Evolutionary conservation across 257 asterid species (phyloP).

Genomic region (Hygrophila difformis): DNA sequence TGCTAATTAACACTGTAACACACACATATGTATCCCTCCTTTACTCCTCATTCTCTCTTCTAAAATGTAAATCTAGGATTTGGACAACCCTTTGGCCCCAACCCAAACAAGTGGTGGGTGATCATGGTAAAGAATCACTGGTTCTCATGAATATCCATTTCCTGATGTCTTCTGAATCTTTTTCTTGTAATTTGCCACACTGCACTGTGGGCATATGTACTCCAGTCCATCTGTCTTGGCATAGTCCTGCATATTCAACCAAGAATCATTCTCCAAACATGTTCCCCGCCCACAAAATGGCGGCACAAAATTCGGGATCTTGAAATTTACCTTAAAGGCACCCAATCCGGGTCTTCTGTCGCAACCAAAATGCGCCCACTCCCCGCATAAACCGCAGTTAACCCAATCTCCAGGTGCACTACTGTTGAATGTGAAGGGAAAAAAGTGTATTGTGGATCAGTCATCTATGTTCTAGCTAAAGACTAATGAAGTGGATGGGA

Average conservation of each 20-base stretch:
- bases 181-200: constrained; percentile 76
- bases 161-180: constrained; percentile 55
- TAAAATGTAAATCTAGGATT: background rate
- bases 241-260: constrained; percentile 55
- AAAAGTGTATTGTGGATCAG: constrained; percentile 7
- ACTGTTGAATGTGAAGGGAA: constrained; percentile 49
- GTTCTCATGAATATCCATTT: constrained; percentile 61
- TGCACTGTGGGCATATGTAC: constrained; percentile 98
- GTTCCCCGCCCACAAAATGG: background rate
- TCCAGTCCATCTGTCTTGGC: constrained; percentile 99
- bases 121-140: constrained; percentile 6
- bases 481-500: too few relatives aligned
- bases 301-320: background rate
- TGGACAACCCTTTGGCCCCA: constrained; percentile 9
- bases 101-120: constrained; percentile 6
- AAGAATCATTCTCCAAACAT: background rate
- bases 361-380: constrained; percentile 99
- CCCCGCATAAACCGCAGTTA: constrained; percentile 95
- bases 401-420: constrained; percentile 99
- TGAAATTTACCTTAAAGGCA: constrained; percentile 66
- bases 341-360: constrained; percentile 96
- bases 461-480: background rate
- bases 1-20: too few relatives aligned
- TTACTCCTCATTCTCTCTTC: too few relatives aligned
- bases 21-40: too few relatives aligned